Conservation (phyloP, 1,284 basidiomycete species). For the Tylopilus sp. region DNA sequence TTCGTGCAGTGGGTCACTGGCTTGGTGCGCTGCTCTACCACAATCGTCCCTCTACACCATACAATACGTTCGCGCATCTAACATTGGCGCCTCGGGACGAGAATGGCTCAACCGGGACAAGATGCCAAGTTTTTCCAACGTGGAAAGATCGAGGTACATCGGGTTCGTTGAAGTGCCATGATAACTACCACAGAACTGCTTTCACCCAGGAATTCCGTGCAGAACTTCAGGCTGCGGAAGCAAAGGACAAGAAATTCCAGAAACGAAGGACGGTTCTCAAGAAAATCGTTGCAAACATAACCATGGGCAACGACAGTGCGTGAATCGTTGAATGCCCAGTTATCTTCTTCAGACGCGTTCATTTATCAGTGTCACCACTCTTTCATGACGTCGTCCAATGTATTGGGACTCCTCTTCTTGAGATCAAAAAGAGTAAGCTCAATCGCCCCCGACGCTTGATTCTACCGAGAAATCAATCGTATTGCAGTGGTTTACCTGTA, state of each 20-base stretch:
- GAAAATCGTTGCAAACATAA: conserved; percentile 94
- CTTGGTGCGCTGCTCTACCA: conserved; percentile 1
- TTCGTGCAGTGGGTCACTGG: neutral
- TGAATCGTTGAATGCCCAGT: conserved; percentile 28
- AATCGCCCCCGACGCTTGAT: neutral
- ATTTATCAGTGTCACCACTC: conserved; percentile 77
- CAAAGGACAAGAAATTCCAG: conserved; percentile 89
- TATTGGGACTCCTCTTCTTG: conserved; percentile 81
- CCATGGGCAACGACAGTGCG: conserved; percentile 92
- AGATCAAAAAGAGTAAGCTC: conserved; percentile 95
- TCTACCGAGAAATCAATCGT: conserved; percentile 3
- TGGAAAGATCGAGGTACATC: conserved; percentile 82
- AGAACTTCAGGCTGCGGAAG: conserved; percentile 83
- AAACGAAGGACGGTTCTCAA: conserved; percentile 90
- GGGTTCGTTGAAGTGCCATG: conserved; percentile 4
- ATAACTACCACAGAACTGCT: conserved; percentile 14
- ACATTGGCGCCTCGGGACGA: conserved; percentile 5
- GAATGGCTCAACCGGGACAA: conserved; percentile 66
- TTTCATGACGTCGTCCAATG: conserved; percentile 89
- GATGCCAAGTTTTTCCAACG: conserved; percentile 88
- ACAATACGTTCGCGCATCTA: conserved; percentile 1
- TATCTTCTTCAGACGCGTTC: conserved; percentile 17
- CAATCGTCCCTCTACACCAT: neutral
- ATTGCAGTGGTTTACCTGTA: conserved; percentile 85
- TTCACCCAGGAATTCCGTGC: conserved; percentile 68